Evolutionary conservation across 352 stramenopile species (phyloP), one percentile per base, ranked within the genome.

Genomic region (Bremia lactucae): DNA sequence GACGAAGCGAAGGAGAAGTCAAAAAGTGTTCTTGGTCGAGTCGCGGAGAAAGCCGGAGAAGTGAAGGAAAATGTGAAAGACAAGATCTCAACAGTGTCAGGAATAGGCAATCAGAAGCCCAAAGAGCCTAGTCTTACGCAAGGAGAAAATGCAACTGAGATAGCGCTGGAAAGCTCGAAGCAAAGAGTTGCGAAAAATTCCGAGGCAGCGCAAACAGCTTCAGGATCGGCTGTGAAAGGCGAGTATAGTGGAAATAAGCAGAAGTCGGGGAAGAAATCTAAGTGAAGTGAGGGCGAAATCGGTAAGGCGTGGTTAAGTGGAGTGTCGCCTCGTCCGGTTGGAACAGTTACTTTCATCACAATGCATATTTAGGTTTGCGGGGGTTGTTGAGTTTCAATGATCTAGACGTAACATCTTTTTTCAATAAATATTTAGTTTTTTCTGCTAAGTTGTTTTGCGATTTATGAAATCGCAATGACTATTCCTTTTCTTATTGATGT

Each of bases 331-430:
- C 42, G 42, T 21, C 36, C 33, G 15, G 15, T 65, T 29, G 49
- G 39, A 19, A 55, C 40, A 42, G 50, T 59, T 26, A 64, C 62
- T 22, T 59, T 48, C 40, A 64, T 60, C 43, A 56, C 55, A 11
- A 38, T 64, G 16, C 40, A 60, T 56, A 50, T 64, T 31, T 63
- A 59, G 24, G 38, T 43, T 42, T 45, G 33, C n/a, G 31, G 26
- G 19, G 18, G 46, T 35, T 46, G 18, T 46, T 28, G 21, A 26
- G n/a, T 26, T 23, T 16, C 31, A 13, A 28, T 40, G 35, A 46
- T 29, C 13, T 46, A 55, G 31, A 47, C 38, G 36, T 34, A 11
- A 42, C 22, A 29, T 11, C 21, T 36, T 39, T 41, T 54, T 45
- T 11, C 7, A 11, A 13, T 29, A 7, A 11, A 29, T 13, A 29